Conservation (phyloP, 75 land plant genomes). For the Larix kaempferi region DNA sequence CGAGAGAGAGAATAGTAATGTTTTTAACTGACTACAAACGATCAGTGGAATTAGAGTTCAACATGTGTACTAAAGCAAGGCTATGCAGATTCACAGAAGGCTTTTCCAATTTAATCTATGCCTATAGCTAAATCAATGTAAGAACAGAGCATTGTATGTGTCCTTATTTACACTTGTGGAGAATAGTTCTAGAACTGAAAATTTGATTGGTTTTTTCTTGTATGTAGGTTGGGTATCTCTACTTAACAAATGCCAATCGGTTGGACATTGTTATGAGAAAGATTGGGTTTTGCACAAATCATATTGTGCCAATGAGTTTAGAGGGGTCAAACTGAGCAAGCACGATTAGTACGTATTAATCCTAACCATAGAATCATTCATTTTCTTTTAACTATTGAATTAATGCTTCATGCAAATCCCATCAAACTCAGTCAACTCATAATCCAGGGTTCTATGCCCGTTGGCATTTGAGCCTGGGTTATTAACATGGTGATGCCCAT, state of each 20-base stretch:
- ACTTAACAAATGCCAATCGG: slow-evolving; percentile 72
- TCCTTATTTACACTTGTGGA: background rate
- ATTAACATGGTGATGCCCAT: too few species aligned
- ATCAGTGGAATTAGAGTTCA: background rate
- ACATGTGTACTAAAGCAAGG: background rate
- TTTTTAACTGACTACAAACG: background rate
- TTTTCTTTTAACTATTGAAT: too few species aligned
- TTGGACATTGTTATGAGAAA: slow-evolving; percentile 77
- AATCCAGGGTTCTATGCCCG: too few species aligned
- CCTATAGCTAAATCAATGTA: background rate
- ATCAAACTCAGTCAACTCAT: too few species aligned
- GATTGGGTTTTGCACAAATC: slow-evolving; percentile 65
- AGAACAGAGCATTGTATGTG: background rate
- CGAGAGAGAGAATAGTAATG: too few species aligned
- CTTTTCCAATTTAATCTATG: background rate
- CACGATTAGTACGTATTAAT: background rate
- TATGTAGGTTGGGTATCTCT: slow-evolving; percentile 73
- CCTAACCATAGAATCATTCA: background rate
- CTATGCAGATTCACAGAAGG: background rate
- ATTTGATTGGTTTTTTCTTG: slow-evolving; percentile 16
- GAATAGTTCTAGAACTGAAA: slow-evolving; percentile 6
- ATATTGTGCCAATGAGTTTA: background rate
- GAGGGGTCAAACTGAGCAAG: background rate
- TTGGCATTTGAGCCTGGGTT: too few species aligned
- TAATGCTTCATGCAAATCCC: too few species aligned